Conservation (phyloP, 179 eudicot species). For the Silene vulgaris region DNA sequence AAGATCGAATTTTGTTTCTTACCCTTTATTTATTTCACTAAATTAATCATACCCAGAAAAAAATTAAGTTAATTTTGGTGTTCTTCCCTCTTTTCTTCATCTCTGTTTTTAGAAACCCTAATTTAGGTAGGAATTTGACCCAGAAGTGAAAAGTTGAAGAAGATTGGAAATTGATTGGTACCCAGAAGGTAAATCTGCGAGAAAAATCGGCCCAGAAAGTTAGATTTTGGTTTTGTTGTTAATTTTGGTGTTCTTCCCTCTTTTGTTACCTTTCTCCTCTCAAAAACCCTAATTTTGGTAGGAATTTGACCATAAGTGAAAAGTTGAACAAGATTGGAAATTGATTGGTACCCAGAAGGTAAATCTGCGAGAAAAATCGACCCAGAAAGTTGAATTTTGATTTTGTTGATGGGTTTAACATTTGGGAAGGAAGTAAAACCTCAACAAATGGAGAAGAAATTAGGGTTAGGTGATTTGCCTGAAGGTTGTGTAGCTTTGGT, state of each 20-base stretch:
- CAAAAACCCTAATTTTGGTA: constrained; percentile 4
- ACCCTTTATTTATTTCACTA: constrained; percentile 15
- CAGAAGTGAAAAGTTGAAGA: constrained; percentile 1
- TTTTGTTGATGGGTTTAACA: constrained; percentile 34
- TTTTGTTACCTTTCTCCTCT: background rate
- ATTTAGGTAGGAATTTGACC: background rate
- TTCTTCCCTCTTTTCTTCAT: background rate
- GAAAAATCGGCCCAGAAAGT: constrained; percentile 9
- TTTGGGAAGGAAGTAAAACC: constrained; percentile 27
- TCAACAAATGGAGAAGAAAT: constrained; percentile 24
- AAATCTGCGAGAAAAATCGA: background rate
- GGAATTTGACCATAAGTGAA: background rate
- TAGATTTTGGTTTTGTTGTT: background rate
- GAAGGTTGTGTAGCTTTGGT: constrained; percentile 66
- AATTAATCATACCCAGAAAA: constrained; percentile 7
- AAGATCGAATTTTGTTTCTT: constrained; percentile 15
- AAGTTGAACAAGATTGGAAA: background rate
- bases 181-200: constrained; percentile 1
- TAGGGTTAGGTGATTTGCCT: constrained; percentile 70
- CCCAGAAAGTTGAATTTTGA: background rate
- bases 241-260: background rate
- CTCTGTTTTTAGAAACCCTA: background rate
- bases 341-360: background rate
- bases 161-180: background rate
- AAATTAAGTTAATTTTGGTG: background rate